A percentile compares a stretch with the other conserved stretches of the same genome.
Evolutionary conservation across 176 grass and related monocot genomes (phyloP).

Genomic region (Oryza glumipatula): DNA sequence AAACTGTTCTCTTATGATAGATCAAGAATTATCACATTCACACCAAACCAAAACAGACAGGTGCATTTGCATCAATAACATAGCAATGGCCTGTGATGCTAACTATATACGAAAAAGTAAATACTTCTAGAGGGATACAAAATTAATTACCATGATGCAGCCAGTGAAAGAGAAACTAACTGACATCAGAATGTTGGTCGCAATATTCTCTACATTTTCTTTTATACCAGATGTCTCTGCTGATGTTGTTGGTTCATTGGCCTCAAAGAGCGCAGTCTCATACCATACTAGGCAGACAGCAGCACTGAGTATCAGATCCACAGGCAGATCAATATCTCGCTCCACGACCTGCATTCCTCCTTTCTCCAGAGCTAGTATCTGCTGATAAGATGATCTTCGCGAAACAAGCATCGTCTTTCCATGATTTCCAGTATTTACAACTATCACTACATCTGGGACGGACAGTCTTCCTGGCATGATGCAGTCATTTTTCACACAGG

Average conservation of each 20-base stretch:
- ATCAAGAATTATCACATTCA: neutral
- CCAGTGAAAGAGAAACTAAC: conserved; percentile 89
- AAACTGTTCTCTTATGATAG: conserved; percentile 11
- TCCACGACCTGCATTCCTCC: conserved; percentile 80
- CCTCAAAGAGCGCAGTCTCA: conserved; percentile 47
- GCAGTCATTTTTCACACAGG: conserved; percentile 43
- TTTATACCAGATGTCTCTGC: conserved; percentile 48
- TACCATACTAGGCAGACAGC: conserved; percentile 86
- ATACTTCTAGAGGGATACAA: conserved; percentile 2
- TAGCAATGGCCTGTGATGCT: neutral
- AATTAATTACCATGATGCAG: conserved; percentile 89
- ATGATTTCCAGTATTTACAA: conserved; percentile 87
- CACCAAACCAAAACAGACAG: conserved; percentile 22
- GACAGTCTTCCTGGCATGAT: conserved; percentile 33
- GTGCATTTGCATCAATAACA: conserved; percentile 17
- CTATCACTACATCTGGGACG: conserved; percentile 54
- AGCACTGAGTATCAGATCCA: conserved; percentile 78
- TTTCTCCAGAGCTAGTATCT: conserved; percentile 92
- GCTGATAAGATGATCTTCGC: conserved; percentile 83
- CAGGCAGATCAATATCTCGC: conserved; percentile 77
- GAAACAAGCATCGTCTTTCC: conserved; percentile 82
- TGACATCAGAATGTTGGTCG: conserved; percentile 83
- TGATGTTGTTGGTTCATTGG: conserved; percentile 39
- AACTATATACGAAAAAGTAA: conserved; percentile 34
- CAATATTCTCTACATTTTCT: conserved; percentile 72